Conservation (phyloP, 2,329 filamentous ascomycete genomes). For the Trichophyton benhamiae region DNA sequence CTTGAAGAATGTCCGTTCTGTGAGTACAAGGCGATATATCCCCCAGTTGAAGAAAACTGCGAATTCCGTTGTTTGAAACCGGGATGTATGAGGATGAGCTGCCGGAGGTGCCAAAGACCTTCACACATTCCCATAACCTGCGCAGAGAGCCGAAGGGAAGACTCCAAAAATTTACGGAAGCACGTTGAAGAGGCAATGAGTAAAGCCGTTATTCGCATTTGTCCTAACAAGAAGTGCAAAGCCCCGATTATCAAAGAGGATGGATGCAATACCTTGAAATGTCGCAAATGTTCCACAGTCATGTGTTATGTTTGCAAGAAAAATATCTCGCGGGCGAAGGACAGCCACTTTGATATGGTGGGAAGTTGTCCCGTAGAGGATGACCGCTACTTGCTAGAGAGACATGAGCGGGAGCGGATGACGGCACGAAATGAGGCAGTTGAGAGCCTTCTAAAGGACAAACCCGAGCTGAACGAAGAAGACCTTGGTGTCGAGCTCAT, state of each 20-base stretch:
- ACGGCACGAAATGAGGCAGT: slow-evolving; percentile 44
- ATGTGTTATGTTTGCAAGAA: slow-evolving; percentile 55
- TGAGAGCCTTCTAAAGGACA: slow-evolving; percentile 43
- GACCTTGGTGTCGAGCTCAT: slow-evolving; percentile 46
- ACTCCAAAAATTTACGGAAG: slow-evolving; percentile 48
- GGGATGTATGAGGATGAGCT: slow-evolving; percentile 52
- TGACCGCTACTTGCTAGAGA: too few relatives aligned
- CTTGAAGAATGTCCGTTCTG: slow-evolving; percentile 72
- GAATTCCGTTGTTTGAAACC: slow-evolving; percentile 62
- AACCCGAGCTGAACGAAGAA: slow-evolving; percentile 49
- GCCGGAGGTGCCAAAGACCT: slow-evolving; percentile 54
- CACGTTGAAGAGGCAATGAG: slow-evolving; percentile 76
- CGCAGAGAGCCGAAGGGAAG: slow-evolving; percentile 50
- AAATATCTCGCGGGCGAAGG: slow-evolving; percentile 40
- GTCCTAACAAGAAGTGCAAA: slow-evolving; percentile 46
- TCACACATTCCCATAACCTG: slow-evolving; percentile 65
- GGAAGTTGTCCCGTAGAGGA: not conserved
- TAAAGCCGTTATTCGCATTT: slow-evolving; percentile 60
- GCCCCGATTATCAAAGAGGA: slow-evolving; percentile 65
- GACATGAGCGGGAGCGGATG: slow-evolving; percentile 35
- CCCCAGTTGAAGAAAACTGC: slow-evolving; percentile 52
- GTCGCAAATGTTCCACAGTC: slow-evolving; percentile 41
- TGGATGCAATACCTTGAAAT: slow-evolving; percentile 78
- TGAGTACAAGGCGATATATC: slow-evolving; percentile 63
- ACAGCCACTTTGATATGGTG: slow-evolving; percentile 52